These are phyloP conservation scores for Didymella sp. DNA, from an alignment of 2,329 filamentous ascomycete genomes.

Conservation along the genomic window DNA sequence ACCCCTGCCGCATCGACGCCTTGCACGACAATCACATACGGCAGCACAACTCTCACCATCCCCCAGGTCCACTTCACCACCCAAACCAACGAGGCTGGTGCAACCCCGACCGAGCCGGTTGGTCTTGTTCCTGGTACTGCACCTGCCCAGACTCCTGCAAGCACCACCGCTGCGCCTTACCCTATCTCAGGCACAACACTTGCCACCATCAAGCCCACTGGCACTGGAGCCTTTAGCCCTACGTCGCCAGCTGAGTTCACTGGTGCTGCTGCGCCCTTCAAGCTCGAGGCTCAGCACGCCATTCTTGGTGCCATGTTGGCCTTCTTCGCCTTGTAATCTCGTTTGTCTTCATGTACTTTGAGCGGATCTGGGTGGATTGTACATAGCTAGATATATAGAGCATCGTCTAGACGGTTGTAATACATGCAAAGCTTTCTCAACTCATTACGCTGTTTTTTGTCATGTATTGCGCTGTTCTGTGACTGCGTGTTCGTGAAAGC, in stretches of 20 bases:
- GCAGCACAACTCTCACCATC: constrained; percentile 54
- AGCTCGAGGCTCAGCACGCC: constrained; percentile 29
- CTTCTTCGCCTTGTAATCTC: constrained; percentile 43
- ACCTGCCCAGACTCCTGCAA: constrained; percentile 42
- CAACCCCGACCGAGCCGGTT: constrained; percentile 41
- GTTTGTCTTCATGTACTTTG: neutral
- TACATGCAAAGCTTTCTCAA: neutral
- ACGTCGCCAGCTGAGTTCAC: constrained; percentile 42
- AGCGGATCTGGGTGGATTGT: neutral
- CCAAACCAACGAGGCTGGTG: constrained; percentile 38
- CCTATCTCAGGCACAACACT: constrained; percentile 37
- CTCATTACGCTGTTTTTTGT: neutral
- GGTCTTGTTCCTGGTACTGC: constrained; percentile 46
- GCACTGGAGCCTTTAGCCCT: constrained; percentile 31
- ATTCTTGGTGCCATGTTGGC: constrained; percentile 42
- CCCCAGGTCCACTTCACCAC: constrained; percentile 56
- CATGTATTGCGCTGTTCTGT: neutral
- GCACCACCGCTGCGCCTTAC: constrained; percentile 31
- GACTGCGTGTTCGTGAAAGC: neutral
- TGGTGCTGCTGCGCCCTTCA: constrained; percentile 42
- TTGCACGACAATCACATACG: constrained; percentile 54
- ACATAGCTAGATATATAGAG: constrained; percentile 8
- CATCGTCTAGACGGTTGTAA: constrained; percentile 6
- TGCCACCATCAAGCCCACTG: constrained; percentile 29
- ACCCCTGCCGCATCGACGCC: constrained; percentile 20